phyloP scores from a whole-genome alignment of 164 flowering plant species.

The Brasenia schreberi region DNA sequence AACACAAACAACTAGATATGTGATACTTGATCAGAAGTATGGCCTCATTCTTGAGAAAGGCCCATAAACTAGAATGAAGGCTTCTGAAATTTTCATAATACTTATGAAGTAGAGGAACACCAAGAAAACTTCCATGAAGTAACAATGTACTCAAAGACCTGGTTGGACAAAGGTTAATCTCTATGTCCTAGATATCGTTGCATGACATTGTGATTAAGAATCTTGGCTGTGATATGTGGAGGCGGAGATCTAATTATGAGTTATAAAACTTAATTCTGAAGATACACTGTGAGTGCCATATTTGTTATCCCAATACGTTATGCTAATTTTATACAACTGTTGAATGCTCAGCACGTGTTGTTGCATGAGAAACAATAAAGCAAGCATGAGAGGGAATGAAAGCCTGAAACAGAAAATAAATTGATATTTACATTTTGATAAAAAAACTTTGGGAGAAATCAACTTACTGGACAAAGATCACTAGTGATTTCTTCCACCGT shows the following conservation, averaged over 20 bases:
- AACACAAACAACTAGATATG: neutral
- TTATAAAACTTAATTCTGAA: slow-evolving; percentile 55
- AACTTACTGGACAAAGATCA: slow-evolving; percentile 79
- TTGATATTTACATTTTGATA: neutral
- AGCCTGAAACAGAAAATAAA: neutral
- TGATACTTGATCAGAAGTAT: neutral
- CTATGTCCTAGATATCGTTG: neutral
- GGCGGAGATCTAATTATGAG: too few relatives aligned
- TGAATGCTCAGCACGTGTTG: slow-evolving; percentile 89
- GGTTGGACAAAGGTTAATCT: too few relatives aligned
- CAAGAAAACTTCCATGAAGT: neutral
- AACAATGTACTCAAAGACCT: too few relatives aligned
- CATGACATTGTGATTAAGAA: too few relatives aligned
- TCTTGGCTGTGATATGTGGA: too few relatives aligned
- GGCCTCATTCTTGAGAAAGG: neutral
- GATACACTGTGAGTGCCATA: slow-evolving; percentile 96
- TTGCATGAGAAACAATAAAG: slow-evolving; percentile 5
- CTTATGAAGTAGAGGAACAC: too few relatives aligned
- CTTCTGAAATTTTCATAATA: too few relatives aligned
- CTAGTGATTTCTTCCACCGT: slow-evolving; percentile 77
- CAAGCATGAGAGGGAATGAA: neutral
- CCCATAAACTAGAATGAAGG: neutral
- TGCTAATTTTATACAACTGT: slow-evolving; percentile 88
- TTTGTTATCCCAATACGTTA: slow-evolving; percentile 99
- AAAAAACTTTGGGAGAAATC: slow-evolving; percentile 3